Evolutionary conservation across 108 stramenopile species (phyloP), one percentile per base, ranked within the genome.

Genomic region (Skeletonema costatum): DNA sequence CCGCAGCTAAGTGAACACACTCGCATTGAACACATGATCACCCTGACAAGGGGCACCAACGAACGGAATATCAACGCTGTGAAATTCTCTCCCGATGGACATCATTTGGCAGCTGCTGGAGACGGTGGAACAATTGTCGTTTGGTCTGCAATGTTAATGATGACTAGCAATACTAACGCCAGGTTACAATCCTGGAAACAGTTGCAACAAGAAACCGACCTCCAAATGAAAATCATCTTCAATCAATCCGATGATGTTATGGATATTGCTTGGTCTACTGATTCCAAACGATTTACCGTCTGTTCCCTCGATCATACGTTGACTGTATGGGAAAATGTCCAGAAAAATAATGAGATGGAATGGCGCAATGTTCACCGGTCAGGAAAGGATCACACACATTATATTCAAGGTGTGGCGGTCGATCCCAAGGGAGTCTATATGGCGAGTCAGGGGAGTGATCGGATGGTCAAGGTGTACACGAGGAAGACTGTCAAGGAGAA

Each of bases 361-460:
- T 94, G 93, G 91, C 71, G 79, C 19, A 29, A 58, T 14, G 91
- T 91, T 17, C 86, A 86, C 74, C 87, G 85, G 39, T 90, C 89
- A 41, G 65, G 68, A 0, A 83, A 60, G 38, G 93, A 97, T 75
- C 96, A 97, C 61, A 84, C 77, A 2, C 88, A 92, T 62, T 97
- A 91, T 70, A 90, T 97, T 42, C 96, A 97, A 75, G 96, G 96
- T 11, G 96, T 97, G 60, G 68, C 87, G 2, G 88, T 87, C 56
- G 95, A 97, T 84, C 96, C 96, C 9, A 86, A 88, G 41, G 96
- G 93, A 9, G 87, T 89, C 3, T 95, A 93, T 72, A 62, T 95
- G 71, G 92, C 93, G 13, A 91, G 89, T 75, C 89, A 89, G 92
- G 92, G 91, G 16, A 88, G 91, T 64, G 96, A 97, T 82, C 87